Base-by-base conservation (phyloP, 371 early-diverging fungal genomes). In the Catenaria anguillulae region DNA sequence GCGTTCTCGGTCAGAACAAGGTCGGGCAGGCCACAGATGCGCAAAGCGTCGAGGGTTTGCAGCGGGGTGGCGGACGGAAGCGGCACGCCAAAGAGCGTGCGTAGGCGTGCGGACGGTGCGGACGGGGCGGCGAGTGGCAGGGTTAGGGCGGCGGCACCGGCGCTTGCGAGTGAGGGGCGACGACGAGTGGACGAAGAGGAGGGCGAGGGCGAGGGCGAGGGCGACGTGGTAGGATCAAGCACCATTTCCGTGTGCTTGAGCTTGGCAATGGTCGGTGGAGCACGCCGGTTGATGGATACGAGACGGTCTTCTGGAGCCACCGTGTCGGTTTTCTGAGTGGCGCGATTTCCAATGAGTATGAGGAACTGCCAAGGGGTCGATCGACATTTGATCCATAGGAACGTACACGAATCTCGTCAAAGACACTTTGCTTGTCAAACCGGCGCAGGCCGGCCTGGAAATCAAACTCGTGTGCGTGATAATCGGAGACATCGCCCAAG, bases 1-100 rank as follows among this genome's bases (percentile, higher is more conserved):
- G 83, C 88, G 70, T 88, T 89, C 67, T 89, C 89, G 52, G 87
- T 75, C 75, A 87, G 76, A 64, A 84, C 85, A 42, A 78, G 78
- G 26, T 83, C 78, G 61, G 73, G 37, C 4, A 37, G 37, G 37
- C 77, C 68, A 19, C 75, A 73, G 29, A 83, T 66, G 34, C 76
- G 65, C 62, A 85, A 84, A 13, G 80, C 77, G 52, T 78, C 76
- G 17, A 75, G 67, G 82, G 86, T 83, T 66, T 84, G 84, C 12
- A 63, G 64, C 6, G 75, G 66, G 8, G 81, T 79, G 29, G 85
- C 82, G 33, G 66, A 65, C 23, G 67, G 68, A 23, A 71, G 66
- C 17, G 50, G 15, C 10, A 66, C 62, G 1, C 74, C 74, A 37
- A 37, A 37, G 37, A 8, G 37, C 8, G 37, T 37, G 37, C 33